Evolutionary conservation across 2,329 filamentous ascomycete species (phyloP), one percentile per base, ranked within the genome.

Genomic region (Thelonectria blattea): DNA sequence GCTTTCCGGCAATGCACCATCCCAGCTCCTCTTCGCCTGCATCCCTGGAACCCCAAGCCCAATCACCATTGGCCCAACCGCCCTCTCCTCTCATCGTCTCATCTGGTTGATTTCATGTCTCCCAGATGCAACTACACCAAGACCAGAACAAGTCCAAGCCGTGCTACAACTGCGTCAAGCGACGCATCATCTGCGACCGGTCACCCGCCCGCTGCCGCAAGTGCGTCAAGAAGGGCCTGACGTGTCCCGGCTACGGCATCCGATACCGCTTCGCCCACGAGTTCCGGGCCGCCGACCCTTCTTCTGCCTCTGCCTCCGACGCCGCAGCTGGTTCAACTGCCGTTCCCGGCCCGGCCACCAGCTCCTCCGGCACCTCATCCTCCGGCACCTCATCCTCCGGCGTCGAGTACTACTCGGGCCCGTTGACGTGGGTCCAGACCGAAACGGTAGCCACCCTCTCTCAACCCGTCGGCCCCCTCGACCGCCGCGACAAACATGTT

Each of bases 161-260:
- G 22, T 63, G 61, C 47, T 63, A 58, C 61, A 57, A 63, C 54
- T 61, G 61, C 42, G 55, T 60, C 51, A 58, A 61, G 58, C 53
- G 61, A 20, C 58, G 53, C 49, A 60, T 60, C 45, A 47, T 49
- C 47, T 62, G 57, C 60, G 60, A 62, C 56, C 52, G 39, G 48
- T 56, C 60, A 27, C 56, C 52, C 46, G 54, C 42, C n/a, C 49
- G 48, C 34, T 61, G 57, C 27, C 51, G 51, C 32, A 62, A 62
- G 56, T 60, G 59, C 46, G 30, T 24, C 27, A 61, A 61, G 39
- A 61, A 61, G 47, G 59, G 59, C 14, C 55, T 61, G 24, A 32
- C 22, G 3, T 61, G 59, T 15, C 59, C 59, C 17, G 59, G 59
- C 37, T 61, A 61, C 50, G 59, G 59, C 20, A 58, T 61, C 46